phyloP scores from a whole-genome alignment of 495 filamentous ascomycete species.

The Mycothermus thermophilus region DNA sequence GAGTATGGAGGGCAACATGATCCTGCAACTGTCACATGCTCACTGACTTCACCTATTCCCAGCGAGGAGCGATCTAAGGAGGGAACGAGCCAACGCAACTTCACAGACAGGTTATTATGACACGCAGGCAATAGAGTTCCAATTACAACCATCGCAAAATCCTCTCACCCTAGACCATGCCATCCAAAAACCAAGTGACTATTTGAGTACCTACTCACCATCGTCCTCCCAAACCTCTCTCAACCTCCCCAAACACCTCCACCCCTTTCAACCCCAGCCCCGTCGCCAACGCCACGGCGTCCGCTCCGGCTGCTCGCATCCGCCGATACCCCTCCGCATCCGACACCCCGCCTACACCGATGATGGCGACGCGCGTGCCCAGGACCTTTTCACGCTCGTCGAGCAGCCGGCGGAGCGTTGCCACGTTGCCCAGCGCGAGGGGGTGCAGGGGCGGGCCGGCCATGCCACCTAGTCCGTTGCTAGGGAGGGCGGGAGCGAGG shows the following conservation, averaged over 20 bases:
- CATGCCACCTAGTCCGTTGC: slow-evolving; percentile 48
- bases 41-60: no score
- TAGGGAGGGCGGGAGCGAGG: slow-evolving; percentile 28
- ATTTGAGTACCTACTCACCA: no score
- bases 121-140: no score
- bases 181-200: no score
- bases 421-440: slow-evolving; percentile 59
- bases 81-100: no score
- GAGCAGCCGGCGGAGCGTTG: slow-evolving; percentile 41
- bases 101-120: no score
- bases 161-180: no score
- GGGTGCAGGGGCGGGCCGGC: slow-evolving; percentile 56
- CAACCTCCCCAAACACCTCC: slow-evolving; percentile 44
- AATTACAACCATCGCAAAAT: no score
- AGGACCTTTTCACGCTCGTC: slow-evolving; percentile 27
- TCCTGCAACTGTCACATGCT: no score
- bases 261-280: slow-evolving; percentile 48
- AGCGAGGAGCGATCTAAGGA: no score
- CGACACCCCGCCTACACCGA: slow-evolving; percentile 55
- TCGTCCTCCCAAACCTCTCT: slow-evolving; percentile 10
- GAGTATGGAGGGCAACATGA: no score
- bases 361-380: slow-evolving; percentile 32
- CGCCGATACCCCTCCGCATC: slow-evolving; percentile 43
- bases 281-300: slow-evolving; percentile 48
- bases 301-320: slow-evolving; percentile 51